Evolutionary conservation across 352 stramenopile species (phyloP).

Genomic region (Phytophthora idaei): DNA sequence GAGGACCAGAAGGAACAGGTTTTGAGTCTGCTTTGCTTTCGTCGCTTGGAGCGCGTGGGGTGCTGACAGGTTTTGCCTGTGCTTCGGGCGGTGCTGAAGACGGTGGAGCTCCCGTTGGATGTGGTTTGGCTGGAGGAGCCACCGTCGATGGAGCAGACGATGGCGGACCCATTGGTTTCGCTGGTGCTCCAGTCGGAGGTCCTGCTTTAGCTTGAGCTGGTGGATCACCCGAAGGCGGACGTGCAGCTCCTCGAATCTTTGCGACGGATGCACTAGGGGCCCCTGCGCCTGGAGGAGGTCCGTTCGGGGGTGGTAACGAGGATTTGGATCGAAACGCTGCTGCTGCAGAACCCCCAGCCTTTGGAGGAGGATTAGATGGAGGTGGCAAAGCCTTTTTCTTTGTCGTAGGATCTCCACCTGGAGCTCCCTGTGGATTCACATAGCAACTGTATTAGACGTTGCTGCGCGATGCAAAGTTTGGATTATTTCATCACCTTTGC

Average conservation of each 20-base stretch:
- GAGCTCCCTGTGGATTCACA: conserved; percentile 1
- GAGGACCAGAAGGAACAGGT: conserved; percentile 8
- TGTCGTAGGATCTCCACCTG: conserved; percentile 32
- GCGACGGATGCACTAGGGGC: conserved; percentile 67
- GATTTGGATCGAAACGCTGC: conserved; percentile 74
- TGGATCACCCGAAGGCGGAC: conserved; percentile 44
- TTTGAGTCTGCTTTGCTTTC: conserved; percentile 31
- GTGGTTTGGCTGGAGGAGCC: conserved; percentile 26
- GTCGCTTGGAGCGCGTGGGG: conserved; percentile 15
- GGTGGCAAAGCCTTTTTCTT: conserved; percentile 78
- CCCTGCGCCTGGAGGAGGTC: conserved; percentile 55
- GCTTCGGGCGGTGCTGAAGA: conserved; percentile 25
- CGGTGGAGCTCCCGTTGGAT: conserved; percentile 22
- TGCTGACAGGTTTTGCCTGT: conserved; percentile 21
- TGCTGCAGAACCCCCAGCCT: conserved; percentile 57
- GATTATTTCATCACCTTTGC: conserved; percentile 33
- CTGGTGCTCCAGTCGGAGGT: conserved; percentile 36
- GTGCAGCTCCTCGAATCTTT: conserved; percentile 72
- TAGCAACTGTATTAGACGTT: not conserved
- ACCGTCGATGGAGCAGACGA: conserved; percentile 8
- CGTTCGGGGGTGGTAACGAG: conserved; percentile 61
- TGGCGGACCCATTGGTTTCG: conserved; percentile 30
- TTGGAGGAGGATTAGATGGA: conserved; percentile 69
- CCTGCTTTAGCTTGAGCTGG: conserved; percentile 43
- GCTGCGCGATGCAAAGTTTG: not conserved